phyloP scores from a whole-genome alignment of 805 yeast genomes.

The Metschnikowia henanensis region DNA sequence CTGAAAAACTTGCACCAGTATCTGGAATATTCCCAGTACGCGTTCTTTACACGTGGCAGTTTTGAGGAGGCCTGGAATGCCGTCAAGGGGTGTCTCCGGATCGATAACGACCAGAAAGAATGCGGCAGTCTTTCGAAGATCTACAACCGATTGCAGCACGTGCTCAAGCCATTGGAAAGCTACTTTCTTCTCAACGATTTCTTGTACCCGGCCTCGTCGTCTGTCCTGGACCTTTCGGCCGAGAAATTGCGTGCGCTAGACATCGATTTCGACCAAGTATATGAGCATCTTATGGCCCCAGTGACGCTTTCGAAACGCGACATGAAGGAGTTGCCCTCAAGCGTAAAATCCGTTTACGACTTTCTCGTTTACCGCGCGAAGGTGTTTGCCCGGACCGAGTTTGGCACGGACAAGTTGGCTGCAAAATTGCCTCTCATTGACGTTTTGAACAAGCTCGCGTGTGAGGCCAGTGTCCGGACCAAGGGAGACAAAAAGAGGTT shows the following conservation, averaged over 20 bases:
- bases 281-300: constrained; percentile 8
- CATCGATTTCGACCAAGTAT: constrained; percentile 9
- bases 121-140: constrained; percentile 61
- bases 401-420: constrained; percentile 15
- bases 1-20: constrained; percentile 26
- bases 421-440: constrained; percentile 25
- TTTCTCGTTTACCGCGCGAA: constrained; percentile 40
- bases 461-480: constrained; percentile 39
- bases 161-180: constrained; percentile 40
- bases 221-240: constrained; percentile 9
- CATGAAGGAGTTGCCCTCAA: constrained; percentile 22
- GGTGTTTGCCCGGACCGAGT: constrained; percentile 26
- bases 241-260: constrained; percentile 12
- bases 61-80: constrained; percentile 52
- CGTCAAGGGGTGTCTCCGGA: constrained; percentile 67
- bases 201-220: constrained; percentile 19
- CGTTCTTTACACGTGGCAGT: constrained; percentile 51
- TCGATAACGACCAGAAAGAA: constrained; percentile 67
- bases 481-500: constrained; percentile 23
- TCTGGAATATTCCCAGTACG: constrained; percentile 26
- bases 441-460: constrained; percentile 37
- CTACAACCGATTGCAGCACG: constrained; percentile 44
- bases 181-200: constrained; percentile 40
- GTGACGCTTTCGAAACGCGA: constrained; percentile 30
- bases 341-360: constrained; percentile 41